Base-by-base conservation (phyloP, 345 rosid species). In the Durio zibethinus region DNA sequence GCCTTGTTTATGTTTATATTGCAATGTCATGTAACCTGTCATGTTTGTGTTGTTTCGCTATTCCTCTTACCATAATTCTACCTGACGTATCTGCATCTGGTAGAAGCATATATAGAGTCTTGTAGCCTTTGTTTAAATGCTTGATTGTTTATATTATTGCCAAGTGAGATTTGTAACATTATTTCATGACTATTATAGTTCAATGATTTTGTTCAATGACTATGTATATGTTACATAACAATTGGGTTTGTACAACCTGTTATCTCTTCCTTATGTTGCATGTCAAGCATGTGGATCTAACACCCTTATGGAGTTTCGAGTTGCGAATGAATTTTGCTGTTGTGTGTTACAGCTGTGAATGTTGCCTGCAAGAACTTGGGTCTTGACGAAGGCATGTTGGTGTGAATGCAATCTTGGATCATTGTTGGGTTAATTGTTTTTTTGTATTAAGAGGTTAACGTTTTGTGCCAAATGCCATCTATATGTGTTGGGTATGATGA, bases 291-390 rank as follows among this genome's bases (percentile, higher is more conserved):
- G 78, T 82, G 83, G 85, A 79, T 88, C 76, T 85, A 77, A 74
- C 83, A 70, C 75, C 78, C 47, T 83, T 80, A 76, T 77, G 76
- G 68, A 80, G 74, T 81, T 77, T 84, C 69, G 77, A 80, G 75
- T 64, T 59, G 81, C 75, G 53, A 85, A 81, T 85, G 83, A 84
- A 81, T 84, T 67, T 78, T 80, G 76, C 76, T 84, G 76, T 89
- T 85, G 84, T 87, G 82, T 85, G 82, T 88, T 82, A 87, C 92
- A 88, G 88, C 90, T 89, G 62, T 79, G 85, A 84, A 67, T 84
- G 81, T 84, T 91, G 87, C 87, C 89, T 89, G 77, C 90, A 90
- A 88, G 85, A 85, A 89, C 89, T 88, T 90, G 85, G 86, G 91
- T 90, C 85, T 83, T 87, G 88, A 85, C 78, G 88, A 86, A 84